These are phyloP conservation scores for Monilinia fructicola DNA, from an alignment of 2,329 filamentous ascomycete genomes.

Conservation along the genomic window DNA sequence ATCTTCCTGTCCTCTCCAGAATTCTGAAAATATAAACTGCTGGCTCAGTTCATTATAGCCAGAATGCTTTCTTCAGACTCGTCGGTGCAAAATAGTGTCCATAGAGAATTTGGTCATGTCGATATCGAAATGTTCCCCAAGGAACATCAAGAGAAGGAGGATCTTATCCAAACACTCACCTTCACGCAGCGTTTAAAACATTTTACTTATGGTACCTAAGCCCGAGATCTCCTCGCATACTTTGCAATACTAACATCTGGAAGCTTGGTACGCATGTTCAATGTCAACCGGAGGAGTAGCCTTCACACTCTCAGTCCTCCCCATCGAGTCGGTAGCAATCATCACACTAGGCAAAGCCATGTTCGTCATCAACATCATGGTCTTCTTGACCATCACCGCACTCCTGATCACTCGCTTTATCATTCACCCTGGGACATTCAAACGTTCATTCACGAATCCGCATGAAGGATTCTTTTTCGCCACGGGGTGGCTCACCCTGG, in stretches of 20 bases:
- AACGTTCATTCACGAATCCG: conserved; percentile 59
- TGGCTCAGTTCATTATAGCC: conserved; percentile 21
- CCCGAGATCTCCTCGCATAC: conserved; percentile 28
- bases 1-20: conserved; percentile 3
- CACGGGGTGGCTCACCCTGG: conserved; percentile 67
- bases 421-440: conserved; percentile 55
- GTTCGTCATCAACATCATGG: conserved; percentile 65
- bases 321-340: conserved; percentile 54
- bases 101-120: neutral
- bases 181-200: conserved; percentile 22
- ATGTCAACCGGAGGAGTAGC: conserved; percentile 75
- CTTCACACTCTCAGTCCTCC: conserved; percentile 61
- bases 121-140: conserved; percentile 9
- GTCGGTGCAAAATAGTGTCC: neutral
- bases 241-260: conserved; percentile 30
- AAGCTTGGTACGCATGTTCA: conserved; percentile 67
- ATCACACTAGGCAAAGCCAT: conserved; percentile 64
- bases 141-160: conserved; percentile 10
- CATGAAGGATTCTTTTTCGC: conserved; percentile 72
- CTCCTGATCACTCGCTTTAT: conserved; percentile 62
- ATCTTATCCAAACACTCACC: neutral
- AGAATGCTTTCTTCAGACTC: conserved; percentile 16
- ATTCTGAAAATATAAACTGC: conserved; percentile 14
- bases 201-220: conserved; percentile 21
- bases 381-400: conserved; percentile 58